Evolutionary conservation across 1,139 yeast species (phyloP).

Genomic region (Protomyces inouyei): DNA sequence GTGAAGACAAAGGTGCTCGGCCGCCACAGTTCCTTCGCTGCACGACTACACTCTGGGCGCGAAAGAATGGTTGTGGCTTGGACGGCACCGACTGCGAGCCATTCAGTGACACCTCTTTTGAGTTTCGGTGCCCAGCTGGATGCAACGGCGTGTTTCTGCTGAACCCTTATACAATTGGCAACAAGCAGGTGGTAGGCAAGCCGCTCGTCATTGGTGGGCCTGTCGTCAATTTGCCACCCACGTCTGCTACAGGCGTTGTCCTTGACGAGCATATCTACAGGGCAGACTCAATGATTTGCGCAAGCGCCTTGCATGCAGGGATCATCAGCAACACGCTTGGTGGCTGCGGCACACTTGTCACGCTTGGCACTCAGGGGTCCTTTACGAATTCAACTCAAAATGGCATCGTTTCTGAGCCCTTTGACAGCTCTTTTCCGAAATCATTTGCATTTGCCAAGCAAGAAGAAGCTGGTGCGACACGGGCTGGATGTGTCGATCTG

Average conservation of each 20-base stretch:
- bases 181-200: constrained; percentile 58
- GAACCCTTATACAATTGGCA: constrained; percentile 74
- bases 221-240: constrained; percentile 32
- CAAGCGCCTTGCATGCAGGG: constrained; percentile 86
- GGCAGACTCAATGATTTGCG: constrained; percentile 86
- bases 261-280: constrained; percentile 47
- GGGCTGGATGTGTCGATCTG: constrained; percentile 54
- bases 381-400: constrained; percentile 48
- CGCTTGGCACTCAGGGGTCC: constrained; percentile 50
- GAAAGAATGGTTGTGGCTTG: constrained; percentile 67
- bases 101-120: constrained; percentile 46
- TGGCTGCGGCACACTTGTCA: constrained; percentile 69
- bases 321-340: constrained; percentile 66
- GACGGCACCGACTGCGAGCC: constrained; percentile 58
- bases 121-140: constrained; percentile 79
- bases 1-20: neutral
- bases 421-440: constrained; percentile 68
- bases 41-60: constrained; percentile 15
- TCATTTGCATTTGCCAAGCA: constrained; percentile 55
- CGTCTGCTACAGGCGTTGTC: neutral
- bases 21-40: constrained; percentile 14
- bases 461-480: neutral
- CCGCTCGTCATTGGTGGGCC: constrained; percentile 80
- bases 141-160: constrained; percentile 77
- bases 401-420: constrained; percentile 55